A percentile compares a stretch with the other conserved stretches of the same genome.
phyloP scores from a whole-genome alignment of 2,329 filamentous ascomycete species.

The Aspergillus aculeatinus region DNA sequence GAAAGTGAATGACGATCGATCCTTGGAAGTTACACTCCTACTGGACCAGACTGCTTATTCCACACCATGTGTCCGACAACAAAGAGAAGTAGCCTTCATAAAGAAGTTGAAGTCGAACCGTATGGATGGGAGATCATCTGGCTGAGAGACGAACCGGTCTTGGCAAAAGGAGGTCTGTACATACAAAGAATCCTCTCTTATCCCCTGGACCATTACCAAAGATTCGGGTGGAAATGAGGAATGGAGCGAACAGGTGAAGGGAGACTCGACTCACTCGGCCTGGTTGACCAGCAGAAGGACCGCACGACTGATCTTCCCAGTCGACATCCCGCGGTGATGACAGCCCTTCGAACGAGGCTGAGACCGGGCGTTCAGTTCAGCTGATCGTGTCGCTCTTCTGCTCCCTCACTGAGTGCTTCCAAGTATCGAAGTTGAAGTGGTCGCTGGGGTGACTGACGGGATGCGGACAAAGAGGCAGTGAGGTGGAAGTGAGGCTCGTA shows the following conservation, averaged over 20 bases:
- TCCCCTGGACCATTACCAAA: neutral
- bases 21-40: neutral
- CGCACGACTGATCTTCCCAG: neutral
- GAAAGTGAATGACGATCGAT: neutral
- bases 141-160: neutral
- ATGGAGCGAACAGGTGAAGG: neutral
- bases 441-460: neutral
- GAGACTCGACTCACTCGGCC: neutral
- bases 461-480: conserved; percentile 13
- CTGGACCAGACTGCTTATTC: neutral
- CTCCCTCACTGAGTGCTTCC: neutral
- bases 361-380: neutral
- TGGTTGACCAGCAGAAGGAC: neutral
- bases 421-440: neutral
- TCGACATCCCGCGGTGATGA: neutral
- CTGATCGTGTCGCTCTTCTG: neutral
- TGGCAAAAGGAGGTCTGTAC: neutral
- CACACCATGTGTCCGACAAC: neutral
- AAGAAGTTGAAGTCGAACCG: neutral
- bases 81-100: neutral
- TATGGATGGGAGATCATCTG: neutral
- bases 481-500: conserved; percentile 18
- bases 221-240: neutral
- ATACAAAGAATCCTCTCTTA: neutral
- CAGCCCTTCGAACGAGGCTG: neutral